Conservation (phyloP, 495 filamentous ascomycete genomes). For the Podospora fimiseda region DNA sequence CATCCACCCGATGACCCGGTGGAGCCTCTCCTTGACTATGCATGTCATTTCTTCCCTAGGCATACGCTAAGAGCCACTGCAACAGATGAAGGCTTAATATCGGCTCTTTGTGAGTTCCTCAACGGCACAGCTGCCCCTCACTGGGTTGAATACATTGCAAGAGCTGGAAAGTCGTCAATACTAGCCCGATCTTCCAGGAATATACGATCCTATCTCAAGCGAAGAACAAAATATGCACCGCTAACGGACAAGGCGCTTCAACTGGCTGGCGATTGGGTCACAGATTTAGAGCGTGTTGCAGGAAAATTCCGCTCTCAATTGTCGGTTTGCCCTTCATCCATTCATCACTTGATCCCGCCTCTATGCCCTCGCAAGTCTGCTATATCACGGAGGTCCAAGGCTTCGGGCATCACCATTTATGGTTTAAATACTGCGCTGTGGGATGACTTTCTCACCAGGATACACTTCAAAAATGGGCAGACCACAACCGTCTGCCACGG, state of each 20-base stretch:
- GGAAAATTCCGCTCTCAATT: slow-evolving; percentile 28
- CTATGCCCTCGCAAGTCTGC: slow-evolving; percentile 29
- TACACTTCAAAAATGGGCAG: slow-evolving; percentile 21
- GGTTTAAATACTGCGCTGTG: too few species aligned
- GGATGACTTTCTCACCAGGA: slow-evolving; percentile 26
- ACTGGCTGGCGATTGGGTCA: slow-evolving; percentile 22
- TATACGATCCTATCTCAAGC: slow-evolving; percentile 22
- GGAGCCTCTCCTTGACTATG: too few species aligned
- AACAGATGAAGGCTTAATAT: too few species aligned
- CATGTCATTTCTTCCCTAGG: too few species aligned
- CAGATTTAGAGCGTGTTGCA: slow-evolving; percentile 29
- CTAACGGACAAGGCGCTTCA: slow-evolving; percentile 16
- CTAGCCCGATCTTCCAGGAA: slow-evolving; percentile 22
- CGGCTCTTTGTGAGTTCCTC: too few species aligned
- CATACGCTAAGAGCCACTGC: too few species aligned
- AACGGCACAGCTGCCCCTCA: slow-evolving; percentile 17
- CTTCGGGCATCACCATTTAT: too few species aligned
- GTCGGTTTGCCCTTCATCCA: slow-evolving; percentile 25
- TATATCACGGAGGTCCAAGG: too few species aligned
- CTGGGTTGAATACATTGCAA: slow-evolving; percentile 28
- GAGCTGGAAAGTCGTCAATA: slow-evolving; percentile 10
- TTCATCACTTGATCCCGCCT: slow-evolving; percentile 27
- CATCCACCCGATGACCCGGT: too few species aligned
- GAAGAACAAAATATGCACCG: slow-evolving; percentile 19
- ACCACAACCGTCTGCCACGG: slow-evolving; percentile 17